Conservation (phyloP, 306 rosid genomes). For the Trifolium pratense region DNA sequence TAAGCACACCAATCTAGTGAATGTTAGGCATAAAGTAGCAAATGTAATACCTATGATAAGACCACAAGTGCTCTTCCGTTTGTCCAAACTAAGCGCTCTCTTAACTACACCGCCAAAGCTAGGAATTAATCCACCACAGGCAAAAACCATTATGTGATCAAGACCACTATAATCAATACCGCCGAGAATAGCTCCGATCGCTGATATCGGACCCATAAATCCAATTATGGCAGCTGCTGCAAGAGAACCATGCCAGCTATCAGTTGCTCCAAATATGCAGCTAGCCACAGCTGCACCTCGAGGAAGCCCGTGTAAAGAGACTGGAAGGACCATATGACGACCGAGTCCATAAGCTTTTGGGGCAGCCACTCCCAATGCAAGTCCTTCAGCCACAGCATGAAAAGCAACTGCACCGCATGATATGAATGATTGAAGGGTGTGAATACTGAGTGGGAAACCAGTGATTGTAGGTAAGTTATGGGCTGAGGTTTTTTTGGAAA, state of each 20-base stretch:
- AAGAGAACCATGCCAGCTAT: conserved; percentile 93
- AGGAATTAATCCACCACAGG: conserved; percentile 93
- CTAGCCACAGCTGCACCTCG: conserved; percentile 99
- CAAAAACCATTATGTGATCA: conserved; percentile 88
- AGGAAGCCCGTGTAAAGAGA: conserved; percentile 95
- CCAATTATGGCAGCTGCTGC: conserved; percentile 88
- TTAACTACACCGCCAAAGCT: conserved; percentile 68
- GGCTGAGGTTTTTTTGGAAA: conserved; percentile 63
- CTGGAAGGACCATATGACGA: conserved; percentile 96
- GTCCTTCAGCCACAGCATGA: conserved; percentile 97
- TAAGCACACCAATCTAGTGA: conserved; percentile 95
- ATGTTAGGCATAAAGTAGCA: conserved; percentile 79
- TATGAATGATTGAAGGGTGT: conserved; percentile 93
- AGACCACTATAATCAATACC: conserved; percentile 96
- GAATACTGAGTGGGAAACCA: conserved; percentile 70
- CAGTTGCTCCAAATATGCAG: conserved; percentile 92
- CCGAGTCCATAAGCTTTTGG: conserved; percentile 98
- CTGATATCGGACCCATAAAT: conserved; percentile 87
- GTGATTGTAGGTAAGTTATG: conserved; percentile 56
- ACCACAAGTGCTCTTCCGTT: conserved; percentile 70
- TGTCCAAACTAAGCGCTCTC: conserved; percentile 77
- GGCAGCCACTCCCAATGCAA: conserved; percentile 98
- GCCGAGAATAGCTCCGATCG: conserved; percentile 92
- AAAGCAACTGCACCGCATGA: conserved; percentile 89
- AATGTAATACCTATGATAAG: conserved; percentile 67